These are phyloP conservation scores for Pugionium dolabratum DNA, from an alignment of 345 rosid species.

Conservation along the genomic window DNA sequence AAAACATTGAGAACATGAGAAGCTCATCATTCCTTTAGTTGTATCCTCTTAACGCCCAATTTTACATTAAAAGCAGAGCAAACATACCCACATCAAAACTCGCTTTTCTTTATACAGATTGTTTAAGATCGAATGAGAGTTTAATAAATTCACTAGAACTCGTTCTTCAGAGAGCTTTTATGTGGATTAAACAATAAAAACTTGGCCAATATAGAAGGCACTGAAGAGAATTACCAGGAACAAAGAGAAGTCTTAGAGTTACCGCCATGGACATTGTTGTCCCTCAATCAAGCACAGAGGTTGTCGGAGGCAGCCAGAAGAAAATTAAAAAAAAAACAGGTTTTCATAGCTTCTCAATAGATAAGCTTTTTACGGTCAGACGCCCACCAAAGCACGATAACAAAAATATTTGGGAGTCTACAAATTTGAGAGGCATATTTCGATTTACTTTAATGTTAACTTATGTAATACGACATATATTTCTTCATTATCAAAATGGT, in stretches of 20 bases:
- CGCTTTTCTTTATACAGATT: not conserved
- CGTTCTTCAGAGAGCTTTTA: not conserved
- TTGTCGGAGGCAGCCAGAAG: not conserved
- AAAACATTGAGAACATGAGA: slow-evolving; percentile 6
- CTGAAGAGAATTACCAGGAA: slow-evolving; percentile 27
- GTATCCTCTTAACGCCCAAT: not conserved
- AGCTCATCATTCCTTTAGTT: slow-evolving; percentile 1
- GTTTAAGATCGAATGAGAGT: too few species aligned
- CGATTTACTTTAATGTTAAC: not conserved
- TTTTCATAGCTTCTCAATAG: not conserved
- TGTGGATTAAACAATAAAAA: not conserved
- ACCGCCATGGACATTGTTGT: slow-evolving; percentile 27
- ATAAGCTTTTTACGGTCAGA: slow-evolving; percentile 28
- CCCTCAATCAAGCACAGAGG: not conserved
- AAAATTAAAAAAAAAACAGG: not conserved
- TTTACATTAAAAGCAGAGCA: slow-evolving; percentile 2
- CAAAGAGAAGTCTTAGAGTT: slow-evolving; percentile 1
- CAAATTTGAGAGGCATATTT: not conserved
- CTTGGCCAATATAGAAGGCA: not conserved
- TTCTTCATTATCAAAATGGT: too few species aligned
- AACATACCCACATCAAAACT: not conserved
- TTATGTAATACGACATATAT: too few species aligned
- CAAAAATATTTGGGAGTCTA: not conserved
- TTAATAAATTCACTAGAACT: not conserved
- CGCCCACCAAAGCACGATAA: slow-evolving; percentile 2